A percentile compares a stretch with the other conserved stretches of the same genome.
Conservation (phyloP, 2,329 filamentous ascomycete species). For the Drechslerella stenobrocha region DNA sequence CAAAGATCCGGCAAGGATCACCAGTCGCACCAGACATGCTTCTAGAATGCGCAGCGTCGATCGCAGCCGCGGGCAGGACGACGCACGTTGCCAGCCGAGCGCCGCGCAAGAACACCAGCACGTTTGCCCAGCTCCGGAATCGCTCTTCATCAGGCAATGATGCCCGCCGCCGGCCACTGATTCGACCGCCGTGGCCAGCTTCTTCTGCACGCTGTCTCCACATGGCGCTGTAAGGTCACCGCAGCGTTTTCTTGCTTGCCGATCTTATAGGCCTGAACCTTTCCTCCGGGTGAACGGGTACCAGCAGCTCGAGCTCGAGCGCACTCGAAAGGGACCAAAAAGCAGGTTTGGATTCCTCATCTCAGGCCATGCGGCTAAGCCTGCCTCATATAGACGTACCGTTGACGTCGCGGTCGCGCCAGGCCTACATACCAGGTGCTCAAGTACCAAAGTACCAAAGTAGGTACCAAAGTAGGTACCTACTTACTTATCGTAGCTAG, state of each 20-base stretch:
- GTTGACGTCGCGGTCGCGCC: not conserved
- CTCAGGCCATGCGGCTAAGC: not conserved
- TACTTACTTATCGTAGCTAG: too few relatives aligned
- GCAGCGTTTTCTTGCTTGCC: too few relatives aligned
- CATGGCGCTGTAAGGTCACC: slow-evolving; percentile 3
- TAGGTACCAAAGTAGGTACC: too few relatives aligned
- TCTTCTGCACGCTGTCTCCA: not conserved
- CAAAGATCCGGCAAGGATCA: slow-evolving; percentile 1
- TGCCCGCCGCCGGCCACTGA: not conserved
- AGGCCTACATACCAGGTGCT: not conserved
- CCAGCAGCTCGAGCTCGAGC: not conserved
- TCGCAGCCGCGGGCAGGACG: slow-evolving; percentile 6
- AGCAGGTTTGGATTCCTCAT: too few relatives aligned
- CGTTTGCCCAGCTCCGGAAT: not conserved
- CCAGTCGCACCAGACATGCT: slow-evolving; percentile 1
- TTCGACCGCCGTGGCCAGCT: not conserved
- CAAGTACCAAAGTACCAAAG: too few relatives aligned
- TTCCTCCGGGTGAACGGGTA: too few relatives aligned
- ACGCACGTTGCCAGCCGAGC: too few relatives aligned
- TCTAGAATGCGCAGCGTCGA: slow-evolving; percentile 7
- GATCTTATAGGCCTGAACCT: not conserved
- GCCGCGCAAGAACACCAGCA: too few relatives aligned
- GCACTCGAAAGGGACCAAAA: not conserved
- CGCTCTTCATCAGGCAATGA: not conserved
- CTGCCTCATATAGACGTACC: not conserved